Evolutionary conservation across 257 asterid species (phyloP).

Genomic region (Capsicum baccatum): DNA sequence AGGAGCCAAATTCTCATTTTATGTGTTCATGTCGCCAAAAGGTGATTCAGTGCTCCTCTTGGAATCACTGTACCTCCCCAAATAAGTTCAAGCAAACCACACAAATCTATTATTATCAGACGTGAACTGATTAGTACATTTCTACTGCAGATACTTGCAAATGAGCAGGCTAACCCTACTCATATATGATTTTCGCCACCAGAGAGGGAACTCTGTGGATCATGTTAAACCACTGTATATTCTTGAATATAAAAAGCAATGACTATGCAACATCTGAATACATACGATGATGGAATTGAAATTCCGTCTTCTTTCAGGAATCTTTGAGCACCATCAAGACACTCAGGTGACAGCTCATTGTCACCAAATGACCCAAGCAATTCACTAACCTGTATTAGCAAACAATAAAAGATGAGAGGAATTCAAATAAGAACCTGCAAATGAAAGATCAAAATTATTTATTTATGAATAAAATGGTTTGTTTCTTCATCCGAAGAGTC

Average conservation of each 20-base stretch:
- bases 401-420: conserved; percentile 28
- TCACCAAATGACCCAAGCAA: conserved; percentile 98
- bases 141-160: conserved; percentile 2
- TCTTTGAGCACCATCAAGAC: conserved; percentile 98
- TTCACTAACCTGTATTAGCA: conserved; percentile 79
- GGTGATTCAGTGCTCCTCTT: neutral
- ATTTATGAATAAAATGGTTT: neutral
- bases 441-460: neutral
- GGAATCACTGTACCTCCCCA: conserved; percentile 8
- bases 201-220: neutral
- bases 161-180: neutral
- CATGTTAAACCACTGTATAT: neutral
- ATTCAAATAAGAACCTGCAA: conserved; percentile 19
- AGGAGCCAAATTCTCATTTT: neutral
- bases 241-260: neutral
- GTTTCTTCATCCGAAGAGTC: conserved; percentile 10
- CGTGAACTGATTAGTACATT: neutral
- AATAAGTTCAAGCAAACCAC: neutral
- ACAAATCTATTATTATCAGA: conserved; percentile 9
- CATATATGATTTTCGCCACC: neutral
- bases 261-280: neutral
- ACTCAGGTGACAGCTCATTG: conserved; percentile 99
- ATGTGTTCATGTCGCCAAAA: neutral
- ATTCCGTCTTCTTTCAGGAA: conserved; percentile 91
- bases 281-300: conserved; percentile 93